Evolutionary conservation across 2,329 filamentous ascomycete species (phyloP).

Genomic region (Colletotrichum theobromicola): DNA sequence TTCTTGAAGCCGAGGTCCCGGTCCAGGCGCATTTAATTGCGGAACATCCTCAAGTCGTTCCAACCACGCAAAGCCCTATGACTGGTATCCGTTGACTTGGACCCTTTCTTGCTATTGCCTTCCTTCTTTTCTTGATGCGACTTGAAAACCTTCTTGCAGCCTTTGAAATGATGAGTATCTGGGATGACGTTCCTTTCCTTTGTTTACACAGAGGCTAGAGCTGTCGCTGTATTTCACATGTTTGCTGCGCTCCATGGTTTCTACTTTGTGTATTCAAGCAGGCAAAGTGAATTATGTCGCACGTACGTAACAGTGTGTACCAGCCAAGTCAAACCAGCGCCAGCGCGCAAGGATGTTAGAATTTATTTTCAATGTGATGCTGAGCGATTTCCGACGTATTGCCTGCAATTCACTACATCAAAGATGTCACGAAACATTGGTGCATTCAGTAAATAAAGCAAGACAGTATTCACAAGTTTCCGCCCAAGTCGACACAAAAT

Average conservation of each 20-base stretch:
- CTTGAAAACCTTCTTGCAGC: neutral
- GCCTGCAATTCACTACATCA: neutral
- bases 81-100: neutral
- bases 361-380: neutral
- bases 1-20: neutral
- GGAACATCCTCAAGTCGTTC: neutral
- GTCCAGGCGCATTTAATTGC: neutral
- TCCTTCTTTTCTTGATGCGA: neutral
- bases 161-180: neutral
- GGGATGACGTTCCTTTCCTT: no score
- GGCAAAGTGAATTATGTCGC: neutral
- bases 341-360: neutral
- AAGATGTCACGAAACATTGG: neutral
- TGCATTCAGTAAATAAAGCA: neutral
- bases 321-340: neutral
- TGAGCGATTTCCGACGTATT: neutral
- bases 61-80: neutral
- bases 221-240: neutral
- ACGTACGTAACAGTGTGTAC: neutral
- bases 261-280: neutral
- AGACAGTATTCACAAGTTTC: neutral
- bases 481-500: neutral
- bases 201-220: neutral
- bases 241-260: neutral
- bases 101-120: neutral